Percentiles rank a stretch among this genome's conserved stretches.
Evolutionary conservation across 2,329 filamentous ascomycete species (phyloP).

Genomic region (Diaporthe sp.): DNA sequence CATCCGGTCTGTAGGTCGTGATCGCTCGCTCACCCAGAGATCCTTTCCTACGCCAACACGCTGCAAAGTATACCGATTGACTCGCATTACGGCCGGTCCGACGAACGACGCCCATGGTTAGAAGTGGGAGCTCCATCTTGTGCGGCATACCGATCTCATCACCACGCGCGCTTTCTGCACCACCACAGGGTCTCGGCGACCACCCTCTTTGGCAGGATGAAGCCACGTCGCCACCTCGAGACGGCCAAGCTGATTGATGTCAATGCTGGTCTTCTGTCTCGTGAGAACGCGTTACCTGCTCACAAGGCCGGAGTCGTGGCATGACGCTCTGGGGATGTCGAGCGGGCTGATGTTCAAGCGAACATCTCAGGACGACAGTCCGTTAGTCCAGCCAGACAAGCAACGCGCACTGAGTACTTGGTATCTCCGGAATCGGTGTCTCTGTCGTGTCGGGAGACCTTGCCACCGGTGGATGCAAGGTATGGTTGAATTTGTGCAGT

Average conservation of each 20-base stretch:
- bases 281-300: background rate
- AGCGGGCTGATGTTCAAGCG: conserved; percentile 8
- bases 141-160: background rate
- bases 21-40: background rate
- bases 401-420: background rate
- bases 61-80: background rate
- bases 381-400: background rate
- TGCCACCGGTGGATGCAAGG: background rate
- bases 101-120: background rate
- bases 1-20: conserved; percentile 23
- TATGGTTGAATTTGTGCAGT: background rate
- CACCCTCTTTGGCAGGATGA: background rate
- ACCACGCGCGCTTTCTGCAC: background rate
- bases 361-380: background rate
- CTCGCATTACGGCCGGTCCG: background rate
- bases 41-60: background rate
- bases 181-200: background rate
- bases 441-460: background rate
- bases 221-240: background rate
- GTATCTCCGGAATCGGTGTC: background rate
- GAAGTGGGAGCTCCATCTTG: background rate
- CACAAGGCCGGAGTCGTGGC: background rate
- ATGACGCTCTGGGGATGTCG: background rate
- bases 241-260: background rate
- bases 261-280: background rate